Evolutionary conservation across 495 filamentous ascomycete species (phyloP), one percentile per base, ranked within the genome.

Genomic region (Letharia lupina): DNA sequence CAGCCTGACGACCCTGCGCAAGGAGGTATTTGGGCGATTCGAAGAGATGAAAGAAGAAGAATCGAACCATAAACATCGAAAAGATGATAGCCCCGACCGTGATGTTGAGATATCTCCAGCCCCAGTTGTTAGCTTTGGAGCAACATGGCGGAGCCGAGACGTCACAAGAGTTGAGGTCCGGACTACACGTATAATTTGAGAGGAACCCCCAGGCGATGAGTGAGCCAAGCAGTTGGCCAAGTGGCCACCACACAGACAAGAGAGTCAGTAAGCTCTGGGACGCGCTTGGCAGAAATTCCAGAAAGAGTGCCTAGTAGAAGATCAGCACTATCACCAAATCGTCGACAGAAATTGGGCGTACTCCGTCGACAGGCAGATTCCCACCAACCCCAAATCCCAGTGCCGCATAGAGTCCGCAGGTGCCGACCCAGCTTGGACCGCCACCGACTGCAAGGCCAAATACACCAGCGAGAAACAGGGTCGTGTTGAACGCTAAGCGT

Each of bases 1-100:
- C 83, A n/a, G 83, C 81, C 68, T 92, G 87, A 31, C 81, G 77
- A 4, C 89, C 89, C 52, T 85, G 82, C 4, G 86, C 86, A 73
- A 93, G 87, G 42, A 92, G 73, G 71, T 83, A 93, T 75, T 93
- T 95, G 35, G 91, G 91, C 10, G 87, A 90, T 74, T 94, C 91
- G 73, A 84, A 90, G 23, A 95, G 82, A 45, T 87, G 86, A 76
- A 95, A 95, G 61, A 85, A 77, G 67, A 89, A 80, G 76, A 92
- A 91, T 10, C 91, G 88, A 40, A 85, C 74, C 57, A 86, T 61
- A 73, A 91, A 93, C 79, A 84, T 83, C 64, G 81, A 63, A 40
- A 93, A 78, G 1, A 89, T 92, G 35, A 94, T 73, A 5, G 84
- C 86, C 40, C 91, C 91, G 64, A 91, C 79, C 11, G 84, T 81